Base-by-base conservation (phyloP, 2,329 filamentous ascomycete species). In the Venturia nashicola region DNA sequence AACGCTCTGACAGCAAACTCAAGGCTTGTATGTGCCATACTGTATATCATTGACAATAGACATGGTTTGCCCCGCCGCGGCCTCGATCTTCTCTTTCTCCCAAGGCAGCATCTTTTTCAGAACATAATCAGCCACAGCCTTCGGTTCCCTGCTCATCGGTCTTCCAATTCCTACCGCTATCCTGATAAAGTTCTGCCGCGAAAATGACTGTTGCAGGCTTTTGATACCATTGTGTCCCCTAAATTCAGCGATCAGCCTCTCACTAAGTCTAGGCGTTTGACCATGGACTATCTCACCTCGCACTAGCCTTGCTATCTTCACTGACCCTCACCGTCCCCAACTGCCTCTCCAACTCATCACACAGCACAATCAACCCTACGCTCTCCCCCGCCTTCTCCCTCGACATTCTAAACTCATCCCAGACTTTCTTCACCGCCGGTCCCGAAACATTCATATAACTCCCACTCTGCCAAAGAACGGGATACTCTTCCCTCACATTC, bases 151-250 rank as follows among this genome's bases (percentile, higher is more conserved):
- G 67, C 82, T 86, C 57, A 77, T 78, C 0, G 93, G 93, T 57
- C 94, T 79, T n/a, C 90, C 92, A 76, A 97, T 96, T 0, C 94
- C 94, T 14, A 97, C 78, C 0, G 89, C 87, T 61, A 97, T 83
- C 65, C 89, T 80, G 70, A 82, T 73, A 68, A 81, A 78, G 36
- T 76, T 74, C 7, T 77, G 66, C 39, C 70, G 68, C 1, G 67
- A 68, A 18, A 76, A 62, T n/a, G 66, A 67, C 42, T 67, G 67
- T 64, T 72, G 69, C 62, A 71, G 68, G 67, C 74, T 77, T 72
- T 80, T 80, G 62, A 80, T 65, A 36, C 76, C 73, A 68, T 79
- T 80, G 61, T 80, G 76, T 0, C 78, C 76, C 65, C 72, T 74
- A 39, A 34, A 74, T 70, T 9, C 11, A 44, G 75, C 36, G 5